Conservation (phyloP, 2,329 filamentous ascomycete species). For the Cladophialophora carrionii region DNA sequence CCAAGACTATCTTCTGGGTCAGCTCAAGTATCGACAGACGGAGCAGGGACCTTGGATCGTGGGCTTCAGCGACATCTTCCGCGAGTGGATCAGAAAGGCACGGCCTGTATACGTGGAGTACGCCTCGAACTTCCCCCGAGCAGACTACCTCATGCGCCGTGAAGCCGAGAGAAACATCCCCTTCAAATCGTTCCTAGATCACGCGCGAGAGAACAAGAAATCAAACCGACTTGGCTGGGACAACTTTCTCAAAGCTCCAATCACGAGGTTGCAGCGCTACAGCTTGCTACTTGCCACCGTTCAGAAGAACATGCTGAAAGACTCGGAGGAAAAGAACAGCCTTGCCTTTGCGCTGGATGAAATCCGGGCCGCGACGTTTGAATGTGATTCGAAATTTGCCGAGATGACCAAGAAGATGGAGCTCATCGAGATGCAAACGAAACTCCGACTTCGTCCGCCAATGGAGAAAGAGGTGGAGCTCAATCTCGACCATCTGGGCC, state of each 20-base stretch:
- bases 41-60: conserved; percentile 94
- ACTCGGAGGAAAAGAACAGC: conserved; percentile 88
- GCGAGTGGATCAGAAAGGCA: conserved; percentile 97
- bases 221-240: conserved; percentile 89
- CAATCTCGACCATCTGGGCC: conserved; percentile 90
- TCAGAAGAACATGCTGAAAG: conserved; percentile 77
- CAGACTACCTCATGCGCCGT: conserved; percentile 78
- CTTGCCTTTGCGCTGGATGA: conserved; percentile 83
- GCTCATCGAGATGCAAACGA: conserved; percentile 79
- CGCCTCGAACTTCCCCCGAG: conserved; percentile 81
- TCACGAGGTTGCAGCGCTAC: conserved; percentile 90
- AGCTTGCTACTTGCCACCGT: conserved; percentile 80
- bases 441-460: conserved; percentile 80
- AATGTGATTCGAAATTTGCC: conserved; percentile 89
- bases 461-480: conserved; percentile 82
- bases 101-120: conserved; percentile 89
- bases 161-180: conserved; percentile 82
- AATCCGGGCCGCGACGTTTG: conserved; percentile 83
- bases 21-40: conserved; percentile 94
- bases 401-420: conserved; percentile 91
- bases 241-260: conserved; percentile 89
- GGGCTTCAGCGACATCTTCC: conserved; percentile 95
- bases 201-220: conserved; percentile 74
- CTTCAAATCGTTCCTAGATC: conserved; percentile 83
- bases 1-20: conserved; percentile 86